These are phyloP conservation scores for Penicillium sp. DNA, from an alignment of 2,329 filamentous ascomycete genomes.

Conservation along the genomic window DNA sequence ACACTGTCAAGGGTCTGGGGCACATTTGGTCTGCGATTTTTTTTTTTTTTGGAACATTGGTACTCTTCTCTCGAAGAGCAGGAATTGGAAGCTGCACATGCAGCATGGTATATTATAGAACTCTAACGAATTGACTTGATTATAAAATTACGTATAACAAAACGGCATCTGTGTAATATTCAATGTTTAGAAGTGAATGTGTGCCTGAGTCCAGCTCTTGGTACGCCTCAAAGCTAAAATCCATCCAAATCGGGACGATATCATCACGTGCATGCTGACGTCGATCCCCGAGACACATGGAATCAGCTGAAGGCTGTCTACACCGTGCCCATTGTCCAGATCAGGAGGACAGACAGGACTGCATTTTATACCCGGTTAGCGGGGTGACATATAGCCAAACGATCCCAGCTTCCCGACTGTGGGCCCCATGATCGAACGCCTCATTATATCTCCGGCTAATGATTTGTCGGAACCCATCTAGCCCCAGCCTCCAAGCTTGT, in stretches of 20 bases:
- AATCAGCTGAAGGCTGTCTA: neutral
- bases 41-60: constrained; percentile 18
- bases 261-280: constrained; percentile 5
- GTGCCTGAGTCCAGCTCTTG: neutral
- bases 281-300: neutral
- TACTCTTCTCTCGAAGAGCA: constrained; percentile 18
- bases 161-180: neutral
- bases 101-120: constrained; percentile 19
- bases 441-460: neutral
- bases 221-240: neutral
- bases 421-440: constrained; percentile 4
- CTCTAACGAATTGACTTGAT: constrained; percentile 21
- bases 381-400: neutral
- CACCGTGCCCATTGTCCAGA: neutral
- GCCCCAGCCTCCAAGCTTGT: neutral
- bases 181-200: neutral
- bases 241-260: neutral
- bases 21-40: constrained; percentile 3
- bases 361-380: neutral
- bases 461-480: neutral
- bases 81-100: constrained; percentile 8
- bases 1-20: constrained; percentile 3
- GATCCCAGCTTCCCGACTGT: neutral
- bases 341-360: neutral
- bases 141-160: constrained; percentile 5